Evolutionary conservation across 305 asterid genomes (phyloP), one percentile per base, ranked within the genome.

Genomic region (Rubia balearica): DNA sequence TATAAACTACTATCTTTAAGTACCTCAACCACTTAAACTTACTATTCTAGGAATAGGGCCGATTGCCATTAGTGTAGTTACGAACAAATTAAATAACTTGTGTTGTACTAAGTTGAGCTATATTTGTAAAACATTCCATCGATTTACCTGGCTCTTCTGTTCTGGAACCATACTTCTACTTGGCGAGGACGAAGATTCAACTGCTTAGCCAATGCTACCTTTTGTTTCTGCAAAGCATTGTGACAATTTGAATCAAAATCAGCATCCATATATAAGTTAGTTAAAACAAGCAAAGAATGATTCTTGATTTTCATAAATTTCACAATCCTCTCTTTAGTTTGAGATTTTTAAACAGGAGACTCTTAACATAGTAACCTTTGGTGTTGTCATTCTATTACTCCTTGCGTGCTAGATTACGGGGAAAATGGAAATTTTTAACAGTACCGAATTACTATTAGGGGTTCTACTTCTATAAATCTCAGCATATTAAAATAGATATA

Each of bases 151-250:
- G 98, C 97, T 84, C 98, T 83, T 83, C 97, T 76, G 77, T 92
- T 90, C 69, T 92, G 98, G 83, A 90, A 92, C 97, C 98, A 92
- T 6, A 92, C 98, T 85, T 92, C 98, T 7, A 92, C 93, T 80
- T 92, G 97, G 10, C 96, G 88, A 48, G 97, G 97, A 10, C 98
- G 95, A 60, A 92, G 98, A 81, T 85, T 87, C 79, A 92, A 70
- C 74, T 92, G 95, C 65, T 92, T 92, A 21, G 97, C 97, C 38
- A 92, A 83, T 12, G 82, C 90, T 6, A 81, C 78, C 82, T 92
- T 92, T 74, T 90, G 96, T 75, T 89, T 92, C 98, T 83, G 79
- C 46, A 60, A 63, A 46, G 38, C 6, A 49, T 55, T 5, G n/a
- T 12, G 16, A 33, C 16, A 8, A 27, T 19, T 33, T 43, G 8